Evolutionary conservation across 1,284 basidiomycete genomes (phyloP), one percentile per base, ranked within the genome.

Genomic region (Austroboletus niveus): DNA sequence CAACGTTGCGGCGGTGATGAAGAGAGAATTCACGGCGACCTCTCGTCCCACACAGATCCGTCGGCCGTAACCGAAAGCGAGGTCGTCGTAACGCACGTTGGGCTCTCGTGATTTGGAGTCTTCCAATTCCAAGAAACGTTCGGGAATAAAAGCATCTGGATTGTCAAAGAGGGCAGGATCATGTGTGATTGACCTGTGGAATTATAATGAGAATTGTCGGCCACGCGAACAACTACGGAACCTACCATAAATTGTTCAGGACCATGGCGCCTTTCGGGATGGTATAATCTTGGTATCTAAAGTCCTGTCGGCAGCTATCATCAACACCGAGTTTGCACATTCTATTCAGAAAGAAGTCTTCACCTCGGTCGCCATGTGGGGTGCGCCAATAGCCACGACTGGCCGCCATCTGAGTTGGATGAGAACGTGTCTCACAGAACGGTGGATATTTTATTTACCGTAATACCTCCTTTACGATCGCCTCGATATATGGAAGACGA

Each of bases 251-350:
- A 49, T 72, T 70, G 8, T 65, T 45, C 17, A 72, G 27, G 17
- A 73, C 47, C 20, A 66, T 57, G 0, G 69, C 52, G 31, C 61
- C 64, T 50, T 71, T 69, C 0, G 71, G 72, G 22, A 73, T 70
- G 35, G 61, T 57, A 52, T 61, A 69, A 4, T 63, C 69, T 17
- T 61, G 48, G 45, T 72, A 63, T 4, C 24, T 40, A 15, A 55
- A 49, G 5, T 49, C 53, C 53, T 55, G 20, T 31, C 6, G 11
- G 27, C 17, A 29, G 31, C 22, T n/a, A 9, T 15, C 6, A n/a
- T 31, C 10, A 34, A 10, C 27, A 17, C 39, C 1, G 20, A 22
- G 20, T 8, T 11, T 29, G 31, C 20, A 34, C 22, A 17, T 5
- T 6, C 9, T 30, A 15, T 22, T 30, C 31, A 20, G 7, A 34